Percentiles rank a stretch among this genome's conserved stretches.
Conservation (phyloP, 257 asterid species). For the Pogostemon cablin region DNA sequence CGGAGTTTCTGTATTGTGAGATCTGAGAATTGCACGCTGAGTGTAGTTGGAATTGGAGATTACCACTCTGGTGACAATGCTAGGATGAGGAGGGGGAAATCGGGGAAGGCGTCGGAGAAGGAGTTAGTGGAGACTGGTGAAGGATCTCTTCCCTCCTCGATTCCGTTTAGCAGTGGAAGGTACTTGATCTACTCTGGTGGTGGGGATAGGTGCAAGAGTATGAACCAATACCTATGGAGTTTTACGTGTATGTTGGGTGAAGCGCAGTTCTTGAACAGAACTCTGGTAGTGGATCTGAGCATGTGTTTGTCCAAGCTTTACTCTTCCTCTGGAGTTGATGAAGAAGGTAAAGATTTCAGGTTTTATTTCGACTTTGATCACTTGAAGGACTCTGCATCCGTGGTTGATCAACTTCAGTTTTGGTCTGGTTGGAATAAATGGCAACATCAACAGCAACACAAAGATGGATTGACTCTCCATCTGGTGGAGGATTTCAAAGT, state of each 20-base stretch:
- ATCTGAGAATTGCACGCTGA: conserved; percentile 63
- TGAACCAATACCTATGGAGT: conserved; percentile 81
- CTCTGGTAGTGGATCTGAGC: conserved; percentile 77
- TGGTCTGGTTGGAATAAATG: conserved; percentile 70
- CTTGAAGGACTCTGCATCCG: conserved; percentile 67
- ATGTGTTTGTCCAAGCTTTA: conserved; percentile 73
- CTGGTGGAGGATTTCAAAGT: conserved; percentile 69
- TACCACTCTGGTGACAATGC: conserved; percentile 93
- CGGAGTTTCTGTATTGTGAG: conserved; percentile 59
- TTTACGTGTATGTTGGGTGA: conserved; percentile 87
- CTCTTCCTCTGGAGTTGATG: conserved; percentile 66
- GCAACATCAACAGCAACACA: conserved; percentile 54
- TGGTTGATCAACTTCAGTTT: conserved; percentile 67
- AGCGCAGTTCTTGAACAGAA: conserved; percentile 87
- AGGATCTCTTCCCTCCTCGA: conserved; percentile 56
- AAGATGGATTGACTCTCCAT: conserved; percentile 58
- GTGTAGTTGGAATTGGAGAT: conserved; percentile 69
- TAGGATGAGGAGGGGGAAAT: conserved; percentile 60
- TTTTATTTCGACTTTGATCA: conserved; percentile 83
- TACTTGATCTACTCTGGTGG: conserved; percentile 77
- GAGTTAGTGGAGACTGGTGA: conserved; percentile 50
- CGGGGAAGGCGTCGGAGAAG: conserved; percentile 28
- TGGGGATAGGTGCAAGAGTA: conserved; percentile 88
- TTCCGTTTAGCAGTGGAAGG: conserved; percentile 59
- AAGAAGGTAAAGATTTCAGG: conserved; percentile 87